Base-by-base conservation (phyloP, 2,329 filamentous ascomycete genomes). In the Aspergillus sp. region DNA sequence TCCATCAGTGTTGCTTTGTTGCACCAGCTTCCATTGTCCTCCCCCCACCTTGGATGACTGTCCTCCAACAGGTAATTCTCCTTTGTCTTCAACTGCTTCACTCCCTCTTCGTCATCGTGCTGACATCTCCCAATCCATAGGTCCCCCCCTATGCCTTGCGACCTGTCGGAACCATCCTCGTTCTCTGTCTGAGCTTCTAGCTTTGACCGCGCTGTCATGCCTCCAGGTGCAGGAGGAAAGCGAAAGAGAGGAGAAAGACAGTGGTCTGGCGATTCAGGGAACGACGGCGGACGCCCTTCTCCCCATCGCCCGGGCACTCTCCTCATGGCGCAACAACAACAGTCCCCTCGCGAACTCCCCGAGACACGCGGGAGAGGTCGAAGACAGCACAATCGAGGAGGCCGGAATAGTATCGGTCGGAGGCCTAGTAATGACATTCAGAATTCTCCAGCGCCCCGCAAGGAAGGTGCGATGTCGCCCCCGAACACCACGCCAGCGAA, bases 281-380 rank as follows among this genome's bases (percentile, higher is more conserved):
- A 71, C 62, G 72, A 75, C 58, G 63, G 62, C 49, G 64, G 64
- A 51, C 70, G 74, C 57, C 76, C 73, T 56, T 78, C 76, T 58
- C 76, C 72, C 60, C 76, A 77, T 71, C 76, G 71, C 54, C 76
- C 72, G 34, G 71, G 67, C 57, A 75, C 69, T 55, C 69, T 78
- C 59, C 76, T 76, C 59, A 75, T 84, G 60, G 81, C 80, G 56
- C 80, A 82, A 64, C 76, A 78, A 58, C 75, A 75, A 52, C 74
- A 75, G 41, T 64, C 67, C 20, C 54, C 64, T 50, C 66, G 71
- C 49, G 73, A 75, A 19, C 65, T 63, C 16, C 62, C 66, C 23
- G 73, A 76, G 13, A 59, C 63, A 51, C 72, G 73, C 48, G 69
- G 74, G 20, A 59, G 74, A 52, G 63, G 63, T 40, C 69, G 72